A percentile compares a stretch with the other conserved stretches of the same genome.
Evolutionary conservation across 768 basidiomycete species (phyloP).

Genomic region (Pisolithus tinctorius): DNA sequence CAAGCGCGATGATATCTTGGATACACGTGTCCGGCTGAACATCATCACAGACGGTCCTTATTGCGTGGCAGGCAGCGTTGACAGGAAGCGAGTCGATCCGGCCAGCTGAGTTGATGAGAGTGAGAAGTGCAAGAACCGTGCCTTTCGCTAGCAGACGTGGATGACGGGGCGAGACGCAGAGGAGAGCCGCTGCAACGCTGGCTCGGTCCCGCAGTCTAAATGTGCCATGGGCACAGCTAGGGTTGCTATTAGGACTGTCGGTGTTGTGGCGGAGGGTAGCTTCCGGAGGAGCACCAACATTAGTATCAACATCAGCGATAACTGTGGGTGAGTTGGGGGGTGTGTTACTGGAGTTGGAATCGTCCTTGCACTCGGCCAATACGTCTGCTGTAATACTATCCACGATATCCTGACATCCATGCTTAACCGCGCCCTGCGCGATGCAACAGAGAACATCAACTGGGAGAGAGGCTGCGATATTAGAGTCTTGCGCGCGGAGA

Average conservation of each 20-base stretch:
- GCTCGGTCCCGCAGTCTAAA: slow-evolving; percentile 16
- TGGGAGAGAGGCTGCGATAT: slow-evolving; percentile 18
- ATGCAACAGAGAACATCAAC: slow-evolving; percentile 21
- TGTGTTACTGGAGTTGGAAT: not conserved
- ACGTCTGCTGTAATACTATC: slow-evolving; percentile 36
- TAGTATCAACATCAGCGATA: not conserved
- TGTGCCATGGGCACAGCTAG: not conserved
- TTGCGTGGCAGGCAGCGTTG: slow-evolving; percentile 10
- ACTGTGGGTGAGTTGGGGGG: not conserved
- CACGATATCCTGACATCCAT: slow-evolving; percentile 28
- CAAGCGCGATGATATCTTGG: slow-evolving; percentile 16
- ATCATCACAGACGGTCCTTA: slow-evolving; percentile 16
- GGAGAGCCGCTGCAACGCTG: slow-evolving; percentile 20
- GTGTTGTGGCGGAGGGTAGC: not conserved
- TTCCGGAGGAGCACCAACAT: not conserved
- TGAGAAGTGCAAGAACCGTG: slow-evolving; percentile 17
- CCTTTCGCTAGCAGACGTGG: slow-evolving; percentile 16
- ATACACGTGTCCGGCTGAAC: slow-evolving; percentile 12
- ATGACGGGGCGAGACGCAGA: slow-evolving; percentile 16
- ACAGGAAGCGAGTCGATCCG: slow-evolving; percentile 5
- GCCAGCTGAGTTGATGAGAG: slow-evolving; percentile 5
- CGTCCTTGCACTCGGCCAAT: slow-evolving; percentile 17
- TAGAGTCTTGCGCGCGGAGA: slow-evolving; percentile 21
- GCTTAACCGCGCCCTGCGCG: slow-evolving; percentile 24
- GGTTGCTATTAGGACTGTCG: not conserved